Evolutionary conservation across 176 grass and related monocot species (phyloP), one percentile per base, ranked within the genome.

Genomic region (Avena sativa): DNA sequence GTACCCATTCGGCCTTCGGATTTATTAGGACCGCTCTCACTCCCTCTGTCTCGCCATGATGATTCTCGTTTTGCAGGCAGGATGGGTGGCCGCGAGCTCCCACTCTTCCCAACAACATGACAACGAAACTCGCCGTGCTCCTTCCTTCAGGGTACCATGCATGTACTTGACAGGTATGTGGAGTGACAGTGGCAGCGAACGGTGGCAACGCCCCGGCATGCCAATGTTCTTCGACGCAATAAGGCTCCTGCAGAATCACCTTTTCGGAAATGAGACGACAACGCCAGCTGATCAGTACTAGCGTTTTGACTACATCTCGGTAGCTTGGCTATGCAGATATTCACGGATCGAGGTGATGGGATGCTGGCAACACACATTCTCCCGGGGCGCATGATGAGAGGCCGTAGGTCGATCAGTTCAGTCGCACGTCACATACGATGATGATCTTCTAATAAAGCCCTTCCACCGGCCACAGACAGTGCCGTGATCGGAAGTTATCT

Each of bases 321-420:
- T 70, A 28, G 78, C 70, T 81, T 76, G 2, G 8, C 20, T 17
- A 11, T 71, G 48, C 49, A 40, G 21, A 53, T 78, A 30, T 70
- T 78, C 52, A 8, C 10, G 19, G 52, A 90, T 12, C 58, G 75
- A 15, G 13, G 89, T 14, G 76, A 61, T 30, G 32, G 8, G 7
- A n/a, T n/a, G n/a, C n/a, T n/a, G n/a, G n/a, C n/a, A n/a, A 8
- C 20, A 25, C 53, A 43, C 15, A 46, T 20, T 32, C 72, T 51
- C 21, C 21, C 82, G 5, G 5, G 6, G 51, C 51, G 62, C 47
- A 38, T 71, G 67, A 81, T 15, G 62, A 6, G 59, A 50, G 48
- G 28, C 8, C 60, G 47, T 51, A 74, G 46, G 73, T 26, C n/a
- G 83, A 8, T 23, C 16, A 34, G 62, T 8, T 23, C 16, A 34